Percentiles rank a stretch among this genome's conserved stretches.
These are phyloP conservation scores for Cyberlindnera mycetangii DNA, from an alignment of 805 yeast genomes.

Conservation along the genomic window DNA sequence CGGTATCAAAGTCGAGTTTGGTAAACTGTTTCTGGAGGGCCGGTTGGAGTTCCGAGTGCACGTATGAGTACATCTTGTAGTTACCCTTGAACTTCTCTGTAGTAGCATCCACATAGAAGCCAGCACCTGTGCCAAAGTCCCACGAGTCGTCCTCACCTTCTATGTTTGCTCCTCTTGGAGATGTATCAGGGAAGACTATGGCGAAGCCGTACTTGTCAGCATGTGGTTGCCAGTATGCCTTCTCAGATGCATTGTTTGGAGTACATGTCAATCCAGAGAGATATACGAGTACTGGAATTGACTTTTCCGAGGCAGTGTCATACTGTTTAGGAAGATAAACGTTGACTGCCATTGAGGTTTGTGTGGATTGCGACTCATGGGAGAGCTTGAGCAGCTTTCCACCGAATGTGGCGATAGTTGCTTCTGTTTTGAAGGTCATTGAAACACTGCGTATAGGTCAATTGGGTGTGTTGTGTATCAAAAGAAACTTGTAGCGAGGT, in stretches of 20 bases:
- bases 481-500: too few relatives aligned
- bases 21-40: slow-evolving; percentile 38
- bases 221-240: slow-evolving; percentile 81
- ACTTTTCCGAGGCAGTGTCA: slow-evolving; percentile 26
- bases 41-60: slow-evolving; percentile 62
- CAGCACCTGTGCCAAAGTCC: slow-evolving; percentile 95
- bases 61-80: slow-evolving; percentile 85
- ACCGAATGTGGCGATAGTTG: slow-evolving; percentile 48
- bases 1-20: slow-evolving; percentile 57
- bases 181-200: slow-evolving; percentile 91
- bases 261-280: slow-evolving; percentile 91
- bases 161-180: slow-evolving; percentile 81
- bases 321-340: slow-evolving; percentile 70
- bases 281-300: slow-evolving; percentile 72
- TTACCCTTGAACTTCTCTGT: slow-evolving; percentile 64
- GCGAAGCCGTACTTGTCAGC: slow-evolving; percentile 85
- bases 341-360: slow-evolving; percentile 79
- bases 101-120: slow-evolving; percentile 87
- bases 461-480: neutral
- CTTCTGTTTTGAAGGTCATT: slow-evolving; percentile 25
- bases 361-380: slow-evolving; percentile 65
- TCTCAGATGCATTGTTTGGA: slow-evolving; percentile 90
- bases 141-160: slow-evolving; percentile 80
- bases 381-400: slow-evolving; percentile 74
- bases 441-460: neutral